Percentiles rank a stretch among this genome's conserved stretches.
Evolutionary conservation across 176 grass and related monocot genomes (phyloP).

Genomic region (Coix lacrymajobi): DNA sequence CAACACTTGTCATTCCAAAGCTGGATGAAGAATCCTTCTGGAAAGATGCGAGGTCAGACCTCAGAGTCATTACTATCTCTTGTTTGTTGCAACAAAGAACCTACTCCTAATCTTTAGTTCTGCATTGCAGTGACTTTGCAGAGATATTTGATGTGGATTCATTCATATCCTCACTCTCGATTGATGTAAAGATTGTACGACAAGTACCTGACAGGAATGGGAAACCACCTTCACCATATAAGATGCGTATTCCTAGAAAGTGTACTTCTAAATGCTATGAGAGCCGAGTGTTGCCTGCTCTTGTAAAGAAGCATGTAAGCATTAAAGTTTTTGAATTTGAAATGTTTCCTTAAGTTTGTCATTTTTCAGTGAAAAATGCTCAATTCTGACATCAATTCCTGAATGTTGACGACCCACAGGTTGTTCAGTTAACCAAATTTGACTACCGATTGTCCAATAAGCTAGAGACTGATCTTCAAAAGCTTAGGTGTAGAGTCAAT

Average conservation of each 20-base stretch:
- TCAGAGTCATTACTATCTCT: neutral
- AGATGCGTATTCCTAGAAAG: constrained; percentile 92
- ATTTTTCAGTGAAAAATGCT: neutral
- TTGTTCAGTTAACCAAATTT: constrained; percentile 80
- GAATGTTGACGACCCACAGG: constrained; percentile 32
- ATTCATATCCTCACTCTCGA: constrained; percentile 79
- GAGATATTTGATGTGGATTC: constrained; percentile 88
- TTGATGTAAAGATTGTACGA: constrained; percentile 78
- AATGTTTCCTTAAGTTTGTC: neutral
- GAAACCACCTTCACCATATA: constrained; percentile 53
- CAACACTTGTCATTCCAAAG: constrained; percentile 82
- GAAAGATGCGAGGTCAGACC: constrained; percentile 68
- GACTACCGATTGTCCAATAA: constrained; percentile 81
- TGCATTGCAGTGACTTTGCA: constrained; percentile 62
- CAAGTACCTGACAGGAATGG: constrained; percentile 62
- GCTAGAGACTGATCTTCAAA: constrained; percentile 78
- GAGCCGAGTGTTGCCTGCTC: constrained; percentile 74
- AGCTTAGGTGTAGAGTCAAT: constrained; percentile 89
- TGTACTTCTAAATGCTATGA: constrained; percentile 85
- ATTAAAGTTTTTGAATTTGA: neutral
- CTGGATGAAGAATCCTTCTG: constrained; percentile 95
- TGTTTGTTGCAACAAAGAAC: constrained; percentile 11
- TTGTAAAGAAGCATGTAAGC: constrained; percentile 86
- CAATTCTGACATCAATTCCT: constrained; percentile 9
- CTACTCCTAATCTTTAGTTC: constrained; percentile 11